Conservation (phyloP, 768 basidiomycete genomes). For the Kondoa malvinella region DNA sequence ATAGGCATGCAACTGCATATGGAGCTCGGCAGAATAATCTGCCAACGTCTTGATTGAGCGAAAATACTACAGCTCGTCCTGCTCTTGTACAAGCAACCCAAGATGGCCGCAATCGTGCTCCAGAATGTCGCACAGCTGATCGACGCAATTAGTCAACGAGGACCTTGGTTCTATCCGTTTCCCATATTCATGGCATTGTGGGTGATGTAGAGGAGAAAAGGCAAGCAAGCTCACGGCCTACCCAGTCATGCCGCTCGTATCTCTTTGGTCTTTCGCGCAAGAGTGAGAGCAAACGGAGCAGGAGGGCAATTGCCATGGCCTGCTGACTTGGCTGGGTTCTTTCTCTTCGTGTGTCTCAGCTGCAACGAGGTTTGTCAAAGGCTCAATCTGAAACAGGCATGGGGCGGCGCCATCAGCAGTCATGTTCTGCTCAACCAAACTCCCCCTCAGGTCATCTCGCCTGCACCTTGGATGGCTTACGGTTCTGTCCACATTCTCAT, state of each 20-base stretch:
- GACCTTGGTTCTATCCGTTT: neutral
- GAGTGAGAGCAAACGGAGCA: slow-evolving; percentile 8
- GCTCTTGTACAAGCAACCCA: neutral
- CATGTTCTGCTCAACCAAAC: slow-evolving; percentile 14
- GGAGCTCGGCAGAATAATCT: no score
- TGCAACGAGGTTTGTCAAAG: neutral
- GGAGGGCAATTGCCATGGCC: slow-evolving; percentile 11
- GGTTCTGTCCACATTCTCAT: slow-evolving; percentile 10
- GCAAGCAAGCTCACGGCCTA: neutral
- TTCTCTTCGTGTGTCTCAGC: slow-evolving; percentile 9
- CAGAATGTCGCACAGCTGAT: neutral
- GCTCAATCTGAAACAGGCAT: slow-evolving; percentile 8
- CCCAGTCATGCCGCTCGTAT: slow-evolving; percentile 14
- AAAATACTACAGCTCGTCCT: neutral
- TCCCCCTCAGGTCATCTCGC: slow-evolving; percentile 14
- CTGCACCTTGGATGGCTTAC: slow-evolving; percentile 16
- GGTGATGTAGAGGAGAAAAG: neutral
- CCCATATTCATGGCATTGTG: neutral
- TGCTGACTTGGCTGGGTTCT: slow-evolving; percentile 16
- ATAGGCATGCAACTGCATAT: no score
- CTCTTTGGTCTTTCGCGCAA: slow-evolving; percentile 13
- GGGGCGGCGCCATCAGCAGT: slow-evolving; percentile 17
- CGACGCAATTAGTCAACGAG: neutral
- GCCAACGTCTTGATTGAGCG: no score
- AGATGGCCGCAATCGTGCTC: neutral